Evolutionary conservation across 257 asterid species (phyloP).

Genomic region (Solanum ossicruentum): DNA sequence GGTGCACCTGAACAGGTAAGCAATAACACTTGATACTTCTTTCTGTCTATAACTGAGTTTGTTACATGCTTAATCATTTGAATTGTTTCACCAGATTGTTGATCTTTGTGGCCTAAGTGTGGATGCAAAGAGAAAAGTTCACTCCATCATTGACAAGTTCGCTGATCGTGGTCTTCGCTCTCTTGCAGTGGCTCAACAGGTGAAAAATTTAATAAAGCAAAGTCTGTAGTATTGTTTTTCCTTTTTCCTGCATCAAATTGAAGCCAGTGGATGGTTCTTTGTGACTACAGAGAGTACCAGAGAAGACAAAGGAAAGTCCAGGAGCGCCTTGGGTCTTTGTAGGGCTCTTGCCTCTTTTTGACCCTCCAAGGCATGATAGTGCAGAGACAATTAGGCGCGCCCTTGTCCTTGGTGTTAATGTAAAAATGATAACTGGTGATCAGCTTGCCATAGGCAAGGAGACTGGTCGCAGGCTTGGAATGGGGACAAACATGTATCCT

Average conservation of each 20-base stretch:
- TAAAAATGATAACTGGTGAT: conserved; percentile 52
- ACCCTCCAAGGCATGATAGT: conserved; percentile 53
- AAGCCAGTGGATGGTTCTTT: neutral
- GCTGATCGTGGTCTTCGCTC: conserved; percentile 58
- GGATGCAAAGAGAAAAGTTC: conserved; percentile 21
- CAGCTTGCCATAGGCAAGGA: conserved; percentile 34
- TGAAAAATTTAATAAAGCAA: neutral
- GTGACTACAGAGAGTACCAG: conserved; percentile 30
- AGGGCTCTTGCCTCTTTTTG: conserved; percentile 50
- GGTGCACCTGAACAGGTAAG: conserved; percentile 96
- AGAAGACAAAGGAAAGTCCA: conserved; percentile 33
- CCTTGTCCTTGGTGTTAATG: conserved; percentile 42
- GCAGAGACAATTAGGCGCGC: conserved; percentile 46
- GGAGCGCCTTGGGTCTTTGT: conserved; percentile 48
- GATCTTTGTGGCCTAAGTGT: conserved; percentile 26
- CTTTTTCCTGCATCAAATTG: neutral
- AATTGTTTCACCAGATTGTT: conserved; percentile 14
- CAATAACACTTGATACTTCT: neutral
- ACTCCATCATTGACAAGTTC: conserved; percentile 33
- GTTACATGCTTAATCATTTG: neutral
- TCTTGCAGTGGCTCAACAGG: conserved; percentile 45
- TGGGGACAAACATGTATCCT: conserved; percentile 46
- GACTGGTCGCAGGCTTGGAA: conserved; percentile 40
- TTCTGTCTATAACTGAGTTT: neutral
- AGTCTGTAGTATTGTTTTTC: neutral